Conservation (phyloP, 768 basidiomycete species). For the Xerocomus spinulosus region DNA sequence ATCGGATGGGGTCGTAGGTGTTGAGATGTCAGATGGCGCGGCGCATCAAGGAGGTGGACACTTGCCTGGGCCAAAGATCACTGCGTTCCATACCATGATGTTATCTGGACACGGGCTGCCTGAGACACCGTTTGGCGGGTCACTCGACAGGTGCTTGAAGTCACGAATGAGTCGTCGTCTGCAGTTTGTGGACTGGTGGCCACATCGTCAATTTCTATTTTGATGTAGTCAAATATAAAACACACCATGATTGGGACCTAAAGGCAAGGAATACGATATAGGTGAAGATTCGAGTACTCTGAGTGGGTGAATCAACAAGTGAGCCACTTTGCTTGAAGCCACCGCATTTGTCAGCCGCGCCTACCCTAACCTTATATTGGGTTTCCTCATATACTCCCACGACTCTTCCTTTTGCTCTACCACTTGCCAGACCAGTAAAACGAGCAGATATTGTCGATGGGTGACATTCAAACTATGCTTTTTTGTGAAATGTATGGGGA, state of each 20-base stretch:
- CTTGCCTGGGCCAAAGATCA: slow-evolving; percentile 97
- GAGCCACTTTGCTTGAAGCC: not conserved
- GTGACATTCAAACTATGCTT: no score
- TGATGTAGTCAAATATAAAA: not conserved
- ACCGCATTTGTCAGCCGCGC: slow-evolving; percentile 20
- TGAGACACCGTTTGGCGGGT: slow-evolving; percentile 94
- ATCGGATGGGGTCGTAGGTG: not conserved
- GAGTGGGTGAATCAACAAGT: not conserved
- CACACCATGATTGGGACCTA: slow-evolving; percentile 20
- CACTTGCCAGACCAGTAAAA: no score
- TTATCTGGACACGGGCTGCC: slow-evolving; percentile 97
- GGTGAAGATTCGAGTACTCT: no score
- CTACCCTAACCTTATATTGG: slow-evolving; percentile 22
- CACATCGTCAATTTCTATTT: not conserved
- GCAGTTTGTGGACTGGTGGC: slow-evolving; percentile 80
- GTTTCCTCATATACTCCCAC: not conserved
- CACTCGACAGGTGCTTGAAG: slow-evolving; percentile 91
- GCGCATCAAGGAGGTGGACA: slow-evolving; percentile 1
- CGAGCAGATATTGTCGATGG: no score
- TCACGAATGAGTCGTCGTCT: slow-evolving; percentile 95
- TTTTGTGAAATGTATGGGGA: no score
- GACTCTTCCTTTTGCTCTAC: no score
- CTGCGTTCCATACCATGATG: slow-evolving; percentile 99
- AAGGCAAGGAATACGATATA: not conserved
- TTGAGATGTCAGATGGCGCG: slow-evolving; percentile 2